Evolutionary conservation across 805 yeast genomes (phyloP).

Genomic region (Candida tallmaniae): DNA sequence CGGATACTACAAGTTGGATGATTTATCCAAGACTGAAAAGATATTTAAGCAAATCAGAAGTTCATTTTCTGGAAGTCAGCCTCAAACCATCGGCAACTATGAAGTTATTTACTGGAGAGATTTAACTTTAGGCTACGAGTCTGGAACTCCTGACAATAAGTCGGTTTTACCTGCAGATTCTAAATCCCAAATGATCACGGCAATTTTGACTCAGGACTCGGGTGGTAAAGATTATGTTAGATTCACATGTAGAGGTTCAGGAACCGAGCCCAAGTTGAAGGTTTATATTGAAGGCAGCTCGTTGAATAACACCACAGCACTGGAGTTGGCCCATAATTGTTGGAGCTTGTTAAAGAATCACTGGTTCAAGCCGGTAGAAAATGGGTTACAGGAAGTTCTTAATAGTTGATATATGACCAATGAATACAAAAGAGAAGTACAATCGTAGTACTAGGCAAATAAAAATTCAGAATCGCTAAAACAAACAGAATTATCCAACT

Average conservation of each 20-base stretch:
- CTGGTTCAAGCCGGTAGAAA: slow-evolving; percentile 11
- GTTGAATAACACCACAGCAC: slow-evolving; percentile 42
- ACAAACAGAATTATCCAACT: too few relatives aligned
- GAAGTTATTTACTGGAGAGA: slow-evolving; percentile 71
- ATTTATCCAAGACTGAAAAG: slow-evolving; percentile 43
- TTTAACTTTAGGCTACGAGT: slow-evolving; percentile 76
- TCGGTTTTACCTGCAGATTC: slow-evolving; percentile 73
- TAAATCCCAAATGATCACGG: slow-evolving; percentile 84
- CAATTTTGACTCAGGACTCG: slow-evolving; percentile 25
- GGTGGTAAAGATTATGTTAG: slow-evolving; percentile 36
- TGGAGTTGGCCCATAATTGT: slow-evolving; percentile 49
- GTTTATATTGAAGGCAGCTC: slow-evolving; percentile 82
- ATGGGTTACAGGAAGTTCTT: slow-evolving; percentile 7
- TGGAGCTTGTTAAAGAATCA: slow-evolving; percentile 51
- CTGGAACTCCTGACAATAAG: slow-evolving; percentile 49
- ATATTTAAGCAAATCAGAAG: slow-evolving; percentile 56
- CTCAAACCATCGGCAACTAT: slow-evolving; percentile 53
- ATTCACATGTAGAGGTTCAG: slow-evolving; percentile 89
- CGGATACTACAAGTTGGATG: slow-evolving; percentile 73
- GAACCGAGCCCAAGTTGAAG: slow-evolving; percentile 93
- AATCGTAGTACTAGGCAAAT: too few relatives aligned
- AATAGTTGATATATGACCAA: slow-evolving; percentile 1
- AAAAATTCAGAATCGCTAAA: too few relatives aligned
- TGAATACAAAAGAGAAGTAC: too few relatives aligned
- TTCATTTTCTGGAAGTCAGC: slow-evolving; percentile 27